A percentile compares a stretch with the other conserved stretches of the same genome.
Conservation (phyloP, 2,329 filamentous ascomycete genomes). For the Phaeosphaeria sp. region DNA sequence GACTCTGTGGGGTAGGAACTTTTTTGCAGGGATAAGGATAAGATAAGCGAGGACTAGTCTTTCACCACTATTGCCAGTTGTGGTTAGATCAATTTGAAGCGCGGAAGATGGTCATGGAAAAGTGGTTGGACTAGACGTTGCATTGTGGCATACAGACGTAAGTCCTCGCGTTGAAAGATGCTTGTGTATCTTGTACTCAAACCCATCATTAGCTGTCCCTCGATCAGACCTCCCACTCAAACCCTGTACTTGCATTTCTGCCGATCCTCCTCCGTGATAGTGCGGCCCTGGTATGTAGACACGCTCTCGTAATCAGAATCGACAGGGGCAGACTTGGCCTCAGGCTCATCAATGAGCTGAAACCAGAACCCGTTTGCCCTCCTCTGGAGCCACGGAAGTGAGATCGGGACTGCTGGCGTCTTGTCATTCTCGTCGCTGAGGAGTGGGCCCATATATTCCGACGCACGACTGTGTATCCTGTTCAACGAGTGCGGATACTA, state of each 20-base stretch:
- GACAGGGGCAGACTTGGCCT: neutral
- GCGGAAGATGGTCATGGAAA: no score
- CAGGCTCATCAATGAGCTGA: neutral
- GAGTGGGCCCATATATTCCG: neutral
- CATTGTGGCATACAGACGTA: no score
- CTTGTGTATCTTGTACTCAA: no score
- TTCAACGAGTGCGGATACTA: neutral
- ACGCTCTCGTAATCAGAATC: neutral
- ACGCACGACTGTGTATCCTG: neutral
- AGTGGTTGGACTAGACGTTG: no score
- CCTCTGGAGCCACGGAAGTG: neutral
- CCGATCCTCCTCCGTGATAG: neutral
- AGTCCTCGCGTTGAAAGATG: no score
- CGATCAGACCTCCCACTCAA: no score
- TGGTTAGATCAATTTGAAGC: neutral
- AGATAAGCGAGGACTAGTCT: conserved; percentile 18
- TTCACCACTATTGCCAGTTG: conserved; percentile 4
- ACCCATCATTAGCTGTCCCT: no score
- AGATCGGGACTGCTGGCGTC: neutral
- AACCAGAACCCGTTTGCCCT: neutral
- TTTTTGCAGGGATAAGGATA: conserved; percentile 19
- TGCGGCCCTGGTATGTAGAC: neutral
- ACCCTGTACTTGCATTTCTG: neutral
- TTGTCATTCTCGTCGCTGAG: neutral
- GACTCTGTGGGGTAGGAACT: conserved; percentile 11